Percentiles rank a stretch among this genome's conserved stretches.
Conservation (phyloP, 1,139 yeast genomes). For the Sugiyamaella novakii region DNA sequence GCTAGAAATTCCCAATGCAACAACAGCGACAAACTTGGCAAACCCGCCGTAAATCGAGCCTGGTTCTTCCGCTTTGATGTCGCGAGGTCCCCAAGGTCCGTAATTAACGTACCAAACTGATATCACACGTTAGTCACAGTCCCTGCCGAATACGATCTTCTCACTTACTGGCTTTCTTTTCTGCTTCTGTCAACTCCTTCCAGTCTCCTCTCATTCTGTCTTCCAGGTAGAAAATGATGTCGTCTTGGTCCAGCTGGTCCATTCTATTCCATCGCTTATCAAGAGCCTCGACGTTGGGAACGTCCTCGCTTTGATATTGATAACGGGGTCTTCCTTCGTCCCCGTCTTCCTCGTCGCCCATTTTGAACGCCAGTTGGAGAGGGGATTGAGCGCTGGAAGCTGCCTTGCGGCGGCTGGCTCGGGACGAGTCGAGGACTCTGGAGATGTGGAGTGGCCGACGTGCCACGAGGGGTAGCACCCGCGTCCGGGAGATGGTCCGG, state of each 20-base stretch:
- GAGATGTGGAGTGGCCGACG: slow-evolving; percentile 5
- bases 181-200: slow-evolving; percentile 42
- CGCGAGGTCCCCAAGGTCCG: slow-evolving; percentile 47
- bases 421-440: background rate
- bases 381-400: slow-evolving; percentile 32
- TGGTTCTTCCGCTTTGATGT: slow-evolving; percentile 31
- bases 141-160: background rate
- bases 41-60: slow-evolving; percentile 36
- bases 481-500: slow-evolving; percentile 1
- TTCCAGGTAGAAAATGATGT: slow-evolving; percentile 47
- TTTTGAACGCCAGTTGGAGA: slow-evolving; percentile 38
- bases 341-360: slow-evolving; percentile 39
- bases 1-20: slow-evolving; percentile 36
- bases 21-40: slow-evolving; percentile 31
- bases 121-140: too few relatives aligned
- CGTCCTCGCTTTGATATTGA: slow-evolving; percentile 38
- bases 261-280: slow-evolving; percentile 44
- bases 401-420: slow-evolving; percentile 14
- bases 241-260: slow-evolving; percentile 47
- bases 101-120: slow-evolving; percentile 41
- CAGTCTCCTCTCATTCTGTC: slow-evolving; percentile 50
- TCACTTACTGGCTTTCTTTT: slow-evolving; percentile 43
- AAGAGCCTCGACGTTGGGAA: slow-evolving; percentile 38
- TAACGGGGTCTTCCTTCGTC: slow-evolving; percentile 30
- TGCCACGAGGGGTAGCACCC: background rate